Base-by-base conservation (phyloP, 495 filamentous ascomycete species). In the Eremomyces bilateralis region DNA sequence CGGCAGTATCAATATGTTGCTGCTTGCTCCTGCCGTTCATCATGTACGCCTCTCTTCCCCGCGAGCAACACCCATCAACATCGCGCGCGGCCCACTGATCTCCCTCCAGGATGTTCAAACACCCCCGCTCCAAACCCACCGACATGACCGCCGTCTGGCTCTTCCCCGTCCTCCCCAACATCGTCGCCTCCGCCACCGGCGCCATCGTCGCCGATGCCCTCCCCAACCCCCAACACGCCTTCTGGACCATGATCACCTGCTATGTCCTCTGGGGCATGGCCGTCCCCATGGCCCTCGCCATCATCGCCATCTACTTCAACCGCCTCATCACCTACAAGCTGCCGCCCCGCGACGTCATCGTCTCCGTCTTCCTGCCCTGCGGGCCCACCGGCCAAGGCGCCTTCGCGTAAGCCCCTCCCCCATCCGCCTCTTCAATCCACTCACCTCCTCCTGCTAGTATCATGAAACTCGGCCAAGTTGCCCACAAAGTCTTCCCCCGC, bases 241-340 rank as follows among this genome's bases (percentile, higher is more conserved):
- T 76, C 0, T 61, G 61, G 56, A 76, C 70, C 0, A 22, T 75
- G 3, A 43, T 72, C 4, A 49, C 52, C 10, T 60, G 56, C 32
- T 74, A 73, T 40, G 51, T 71, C 8, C 58, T 75, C 13, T 73
- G 65, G 62, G 71, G 69, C 0, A 65, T 57, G 8, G 69, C 71
- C 0, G 39, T 67, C 6, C 65, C 67, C 0, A 54, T 76, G 4
- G 60, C 66, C 2, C 40, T 65, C 49, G 54, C 58, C 39, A 53
- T 71, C 3, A 48, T 74, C 31, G 63, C 60, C 8, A 64, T 73
- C 15, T 76, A 77, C 40, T 67, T 73, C 34, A 63, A 64, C 22
- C 62, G 72, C 4, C 50, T 77, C 4, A 61, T 62, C 4, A 45
- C 70, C 3, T 55, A 71, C 44, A 64, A 65, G 31, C 47, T 71